Base-by-base conservation (phyloP, 2,329 filamentous ascomycete species). In the Xylaria sp. region DNA sequence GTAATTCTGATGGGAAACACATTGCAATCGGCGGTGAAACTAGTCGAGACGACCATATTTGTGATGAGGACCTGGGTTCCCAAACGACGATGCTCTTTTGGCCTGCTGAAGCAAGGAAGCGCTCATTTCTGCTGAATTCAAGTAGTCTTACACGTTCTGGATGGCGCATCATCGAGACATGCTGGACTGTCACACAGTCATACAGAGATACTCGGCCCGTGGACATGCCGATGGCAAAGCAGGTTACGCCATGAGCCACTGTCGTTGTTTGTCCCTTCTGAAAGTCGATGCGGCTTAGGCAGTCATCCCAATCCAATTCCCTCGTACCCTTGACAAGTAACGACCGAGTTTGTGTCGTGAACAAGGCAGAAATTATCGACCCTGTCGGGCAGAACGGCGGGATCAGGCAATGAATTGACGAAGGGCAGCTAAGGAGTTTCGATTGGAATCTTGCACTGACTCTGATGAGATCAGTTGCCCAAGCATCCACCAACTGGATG, bases 371-470 rank as follows among this genome's bases (percentile, higher is more conserved):
- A 44, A 79, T 76, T 10, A 72, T 69, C 5, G 78, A 77, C 2
- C 75, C 72, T 6, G 71, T 65, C 9, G 79, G 78, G 57, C 77
- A 80, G 42, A 80, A 65, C 10, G 74, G 65, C 6, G 76, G 77
- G 22, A 79, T 75, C 2, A 80, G 65, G 39, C 42, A 65, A 59
- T 78, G 73, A 17, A 80, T 79, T 9, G 78, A 75, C 1, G 76
- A 76, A 20, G 78, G 78, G 20, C 72, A 77, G 10, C 63, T 56
- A 5, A 74, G 62, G 1, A 80, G 72, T 61, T 75, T 71, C 7
- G 59, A 61, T 2, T 73, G 68, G 51, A 80, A 80, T 59, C 77
- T 79, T 44, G 74, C 76, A 25, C 69, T 67, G 5, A 80, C 67
- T 33, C 77, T 72, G 25, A 75, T 74, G 25, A 80, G 66, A 61